Base-by-base conservation (phyloP, 768 basidiomycete species). In the Hortiboletus campestris region DNA sequence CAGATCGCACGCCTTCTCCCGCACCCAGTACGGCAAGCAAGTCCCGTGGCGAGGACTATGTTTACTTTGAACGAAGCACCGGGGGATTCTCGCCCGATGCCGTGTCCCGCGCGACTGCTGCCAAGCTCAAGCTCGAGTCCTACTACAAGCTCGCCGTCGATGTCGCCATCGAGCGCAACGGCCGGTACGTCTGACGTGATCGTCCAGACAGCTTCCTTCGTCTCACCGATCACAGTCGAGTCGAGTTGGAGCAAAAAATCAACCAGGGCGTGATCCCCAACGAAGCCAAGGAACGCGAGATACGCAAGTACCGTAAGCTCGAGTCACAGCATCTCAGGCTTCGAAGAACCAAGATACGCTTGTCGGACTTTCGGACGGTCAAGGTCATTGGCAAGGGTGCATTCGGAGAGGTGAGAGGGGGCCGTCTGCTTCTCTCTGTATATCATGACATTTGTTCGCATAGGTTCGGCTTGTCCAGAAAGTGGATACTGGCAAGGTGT, bases 351-450 rank as follows among this genome's bases (percentile, higher is more conserved):
- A 92, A 94, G 72, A 89, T 99, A 66, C 94, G 92, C 42, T 76
- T 98, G 51, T 78, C 88, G 36, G 93, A 98, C 76, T 99, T 99
- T 80, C 79, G 85, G 60, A 98, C 96, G 2, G 88, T 99, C 67
- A 98, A 99, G 72, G 95, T 98, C 58, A 99, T 98, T 67, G 96
- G 96, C 28, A 97, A 97, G 78, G 96, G 96, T 60, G 96, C 96
- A 12, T 98, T 98, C 67, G 96, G 96, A 67, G 96, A 98, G 81
- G 94, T 93, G 59, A 53, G 80, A 69, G 31, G 16, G 19, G n/a
- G 13, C 28, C 36, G 12, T 43, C 16, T 42, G 19, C 22, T 17
- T 22, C 31, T 34, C 13, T 29, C 2, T 20, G 14, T 34, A 34
- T 13, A 45, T 51, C 28, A 49, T 62, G 38, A 61, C 46, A 13